These are phyloP conservation scores for Colletotrichum simmondsii DNA, from an alignment of 2,329 filamentous ascomycete genomes.

Conservation along the genomic window DNA sequence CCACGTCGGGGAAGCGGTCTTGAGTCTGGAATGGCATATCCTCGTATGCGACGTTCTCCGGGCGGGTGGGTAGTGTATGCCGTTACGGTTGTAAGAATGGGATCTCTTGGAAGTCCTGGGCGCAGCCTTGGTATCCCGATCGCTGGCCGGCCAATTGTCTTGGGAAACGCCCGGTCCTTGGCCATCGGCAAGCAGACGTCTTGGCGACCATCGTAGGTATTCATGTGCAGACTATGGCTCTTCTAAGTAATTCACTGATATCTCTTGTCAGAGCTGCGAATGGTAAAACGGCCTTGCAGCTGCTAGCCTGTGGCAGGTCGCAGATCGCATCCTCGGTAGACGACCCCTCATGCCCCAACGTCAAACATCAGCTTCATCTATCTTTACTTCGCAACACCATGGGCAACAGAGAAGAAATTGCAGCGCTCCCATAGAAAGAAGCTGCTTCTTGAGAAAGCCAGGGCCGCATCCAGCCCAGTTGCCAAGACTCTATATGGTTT, in stretches of 20 bases:
- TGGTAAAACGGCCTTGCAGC: background rate
- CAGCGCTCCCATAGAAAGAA: background rate
- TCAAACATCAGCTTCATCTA: slow-evolving; percentile 31
- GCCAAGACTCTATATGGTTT: slow-evolving; percentile 25
- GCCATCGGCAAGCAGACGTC: background rate
- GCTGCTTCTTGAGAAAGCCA: background rate
- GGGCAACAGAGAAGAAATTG: background rate
- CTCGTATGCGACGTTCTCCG: background rate
- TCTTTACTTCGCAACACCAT: slow-evolving; percentile 12
- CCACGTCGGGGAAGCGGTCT: background rate
- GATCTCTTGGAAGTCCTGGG: slow-evolving; percentile 34
- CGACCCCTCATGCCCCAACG: slow-evolving; percentile 1
- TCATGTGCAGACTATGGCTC: background rate
- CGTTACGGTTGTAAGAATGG: background rate
- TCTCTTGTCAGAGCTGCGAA: background rate
- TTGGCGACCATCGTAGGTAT: background rate
- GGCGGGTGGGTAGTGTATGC: background rate
- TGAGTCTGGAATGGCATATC: background rate
- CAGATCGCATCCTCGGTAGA: slow-evolving; percentile 6
- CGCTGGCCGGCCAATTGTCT: slow-evolving; percentile 1
- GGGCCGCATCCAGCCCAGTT: background rate
- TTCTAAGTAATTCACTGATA: background rate
- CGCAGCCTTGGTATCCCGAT: slow-evolving; percentile 30
- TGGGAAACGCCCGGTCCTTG: slow-evolving; percentile 5
- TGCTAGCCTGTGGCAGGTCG: slow-evolving; percentile 21